Percentiles rank a stretch among this genome's conserved stretches.
These are phyloP conservation scores for Fusarium sp. DNA, from an alignment of 2,329 filamentous ascomycete species.

Conservation along the genomic window DNA sequence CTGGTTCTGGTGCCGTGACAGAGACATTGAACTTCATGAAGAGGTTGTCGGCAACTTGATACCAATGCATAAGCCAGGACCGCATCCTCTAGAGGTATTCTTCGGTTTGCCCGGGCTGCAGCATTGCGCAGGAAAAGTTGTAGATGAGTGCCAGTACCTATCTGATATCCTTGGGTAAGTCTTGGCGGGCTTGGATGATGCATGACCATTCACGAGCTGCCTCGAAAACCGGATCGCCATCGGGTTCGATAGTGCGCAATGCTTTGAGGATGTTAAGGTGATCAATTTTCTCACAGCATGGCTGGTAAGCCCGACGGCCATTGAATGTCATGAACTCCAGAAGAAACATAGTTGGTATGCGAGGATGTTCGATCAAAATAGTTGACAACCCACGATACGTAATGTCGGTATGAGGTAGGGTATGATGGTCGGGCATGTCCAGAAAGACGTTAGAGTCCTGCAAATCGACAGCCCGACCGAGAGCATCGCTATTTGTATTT, in stretches of 20 bases:
- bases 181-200: conserved; percentile 30
- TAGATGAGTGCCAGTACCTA: conserved; percentile 45
- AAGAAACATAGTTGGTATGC: conserved; percentile 33
- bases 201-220: conserved; percentile 46
- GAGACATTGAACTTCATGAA: conserved; percentile 27
- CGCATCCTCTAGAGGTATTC: conserved; percentile 36
- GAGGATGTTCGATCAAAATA: conserved; percentile 37
- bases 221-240: conserved; percentile 39
- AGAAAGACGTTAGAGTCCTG: background rate
- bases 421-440: background rate
- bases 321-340: conserved; percentile 41
- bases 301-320: conserved; percentile 41
- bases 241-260: conserved; percentile 32
- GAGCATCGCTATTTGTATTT: background rate
- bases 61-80: conserved; percentile 44
- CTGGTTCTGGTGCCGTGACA: conserved; percentile 24
- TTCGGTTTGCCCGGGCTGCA: conserved; percentile 27
- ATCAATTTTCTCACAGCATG: conserved; percentile 39
- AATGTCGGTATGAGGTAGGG: conserved; percentile 35
- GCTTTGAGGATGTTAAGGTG: conserved; percentile 31
- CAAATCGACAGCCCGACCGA: background rate
- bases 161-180: conserved; percentile 43
- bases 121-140: conserved; percentile 43
- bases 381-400: conserved; percentile 34
- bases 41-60: conserved; percentile 37